phyloP scores from a whole-genome alignment of 1,284 basidiomycete genomes.

The Schizophyllum commune region DNA sequence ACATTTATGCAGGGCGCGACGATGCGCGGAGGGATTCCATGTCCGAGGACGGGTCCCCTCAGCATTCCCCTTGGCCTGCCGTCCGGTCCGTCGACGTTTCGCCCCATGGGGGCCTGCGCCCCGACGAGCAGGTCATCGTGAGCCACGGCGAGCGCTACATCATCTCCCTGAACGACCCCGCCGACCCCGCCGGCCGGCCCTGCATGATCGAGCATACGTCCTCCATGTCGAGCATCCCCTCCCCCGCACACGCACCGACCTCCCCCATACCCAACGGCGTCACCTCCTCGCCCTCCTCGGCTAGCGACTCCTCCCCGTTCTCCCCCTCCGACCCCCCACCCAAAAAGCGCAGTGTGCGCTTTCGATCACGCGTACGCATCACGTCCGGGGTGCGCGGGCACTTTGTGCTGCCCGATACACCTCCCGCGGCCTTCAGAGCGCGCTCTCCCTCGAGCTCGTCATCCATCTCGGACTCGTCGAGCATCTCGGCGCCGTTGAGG shows the following conservation, averaged over 20 bases:
- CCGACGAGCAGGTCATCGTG: not conserved
- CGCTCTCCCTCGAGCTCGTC: constrained; percentile 14
- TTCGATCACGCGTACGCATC: constrained; percentile 50
- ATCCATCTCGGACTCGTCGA: constrained; percentile 43
- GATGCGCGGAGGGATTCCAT: too few species aligned
- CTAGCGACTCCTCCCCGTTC: not conserved
- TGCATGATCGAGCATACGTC: not conserved
- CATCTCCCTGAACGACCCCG: constrained; percentile 6
- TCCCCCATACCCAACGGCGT: not conserved
- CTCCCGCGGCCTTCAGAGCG: constrained; percentile 7
- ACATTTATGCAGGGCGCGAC: not conserved
- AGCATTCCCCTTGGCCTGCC: not conserved
- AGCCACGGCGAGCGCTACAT: constrained; percentile 6
- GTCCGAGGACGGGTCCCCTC: too few species aligned
- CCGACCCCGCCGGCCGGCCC: not conserved
- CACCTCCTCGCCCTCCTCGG: not conserved
- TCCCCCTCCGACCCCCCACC: not conserved
- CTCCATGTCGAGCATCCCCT: too few species aligned
- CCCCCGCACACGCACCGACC: constrained; percentile 1
- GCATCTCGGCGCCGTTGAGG: constrained; percentile 64
- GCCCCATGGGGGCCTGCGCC: not conserved
- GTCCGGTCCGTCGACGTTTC: not conserved
- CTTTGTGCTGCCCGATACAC: constrained; percentile 3
- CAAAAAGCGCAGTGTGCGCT: constrained; percentile 31
- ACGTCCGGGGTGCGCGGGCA: constrained; percentile 24